Base-by-base conservation (phyloP, 352 stramenopile species). In the Blastocystis sp. region DNA sequence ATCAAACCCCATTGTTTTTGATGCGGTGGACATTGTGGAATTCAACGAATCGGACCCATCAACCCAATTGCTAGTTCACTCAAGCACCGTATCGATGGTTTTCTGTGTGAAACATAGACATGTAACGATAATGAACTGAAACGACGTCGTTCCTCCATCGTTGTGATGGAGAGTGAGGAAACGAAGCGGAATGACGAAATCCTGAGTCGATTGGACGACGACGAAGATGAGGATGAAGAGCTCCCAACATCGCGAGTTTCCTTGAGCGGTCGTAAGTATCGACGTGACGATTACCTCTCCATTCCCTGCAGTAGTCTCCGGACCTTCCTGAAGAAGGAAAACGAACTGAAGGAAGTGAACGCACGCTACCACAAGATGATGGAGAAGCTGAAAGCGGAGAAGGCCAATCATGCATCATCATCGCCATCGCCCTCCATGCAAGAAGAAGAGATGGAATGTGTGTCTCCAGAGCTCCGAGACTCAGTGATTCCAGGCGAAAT, bases 141-240 rank as follows among this genome's bases (percentile, higher is more conserved):
- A 21, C 6, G 53, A 11, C 64, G 64, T 51, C 69, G 69, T 34
- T 64, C 48, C 2, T 81, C 69, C 18, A 65, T 64, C 27, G 53
- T 75, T 18, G 40, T 81, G 9, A 81, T 81, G 69, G 69, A 81
- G 51, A 81, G 69, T 42, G 69, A 54, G 29, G 69, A 81, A 32
- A 81, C 69, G 7, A n/a, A 32, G n/a, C 42, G 69, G 29, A 81
- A 81, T 14, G 69, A 81, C 53, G 69, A 63, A 24, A 81, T 81
- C 27, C 51, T 81, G 7, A 61, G 69, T 42, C 11, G 48, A 61
- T 42, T 81, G 51, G 69, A 81, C 53, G 69, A 81, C 8, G 69
- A 81, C 18, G 69, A 81, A 3, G 40, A 59, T 18, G 67, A 78
- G n/a, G 64, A 76, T 32, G 69, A 81, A 21, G 64, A 76, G 7